Evolutionary conservation across 169 alveolate genomes (phyloP).

Genomic region (Plasmodium falciparum): DNA sequence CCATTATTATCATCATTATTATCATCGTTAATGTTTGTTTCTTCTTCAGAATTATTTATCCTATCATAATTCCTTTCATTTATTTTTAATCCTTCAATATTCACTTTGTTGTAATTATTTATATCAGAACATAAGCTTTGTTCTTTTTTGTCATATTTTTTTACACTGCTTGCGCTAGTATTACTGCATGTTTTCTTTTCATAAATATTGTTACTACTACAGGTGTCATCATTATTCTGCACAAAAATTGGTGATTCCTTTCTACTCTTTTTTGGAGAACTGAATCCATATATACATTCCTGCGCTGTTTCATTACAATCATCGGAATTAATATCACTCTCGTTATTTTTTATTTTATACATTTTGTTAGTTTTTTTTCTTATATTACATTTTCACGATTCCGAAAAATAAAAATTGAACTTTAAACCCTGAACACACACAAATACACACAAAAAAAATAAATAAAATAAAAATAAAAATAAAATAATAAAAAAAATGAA

Average conservation of each 20-base stretch:
- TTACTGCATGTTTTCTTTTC: neutral
- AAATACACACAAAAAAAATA: neutral
- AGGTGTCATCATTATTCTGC: neutral
- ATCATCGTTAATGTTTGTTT: neutral
- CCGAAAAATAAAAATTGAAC: too few relatives aligned
- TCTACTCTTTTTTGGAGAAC: slow-evolving; percentile 43
- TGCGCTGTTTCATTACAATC: slow-evolving; percentile 73
- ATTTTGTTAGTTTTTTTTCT: neutral
- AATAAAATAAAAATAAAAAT: neutral
- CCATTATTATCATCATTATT: neutral
- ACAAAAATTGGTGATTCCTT: neutral
- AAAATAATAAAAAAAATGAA: neutral
- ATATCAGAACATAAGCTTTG: neutral
- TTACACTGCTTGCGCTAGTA: neutral
- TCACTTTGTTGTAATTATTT: slow-evolving; percentile 5
- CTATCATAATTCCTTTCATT: slow-evolving; percentile 18
- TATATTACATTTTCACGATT: neutral
- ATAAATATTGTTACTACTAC: neutral
- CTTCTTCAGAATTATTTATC: neutral
- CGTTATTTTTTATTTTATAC: slow-evolving; percentile 47
- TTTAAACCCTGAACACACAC: neutral
- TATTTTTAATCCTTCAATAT: slow-evolving; percentile 15
- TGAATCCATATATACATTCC: slow-evolving; percentile 62
- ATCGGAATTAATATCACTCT: slow-evolving; percentile 70
- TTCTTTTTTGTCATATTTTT: neutral